Conservation (phyloP, 1,284 basidiomycete species). For the Puccinia polysora region DNA sequence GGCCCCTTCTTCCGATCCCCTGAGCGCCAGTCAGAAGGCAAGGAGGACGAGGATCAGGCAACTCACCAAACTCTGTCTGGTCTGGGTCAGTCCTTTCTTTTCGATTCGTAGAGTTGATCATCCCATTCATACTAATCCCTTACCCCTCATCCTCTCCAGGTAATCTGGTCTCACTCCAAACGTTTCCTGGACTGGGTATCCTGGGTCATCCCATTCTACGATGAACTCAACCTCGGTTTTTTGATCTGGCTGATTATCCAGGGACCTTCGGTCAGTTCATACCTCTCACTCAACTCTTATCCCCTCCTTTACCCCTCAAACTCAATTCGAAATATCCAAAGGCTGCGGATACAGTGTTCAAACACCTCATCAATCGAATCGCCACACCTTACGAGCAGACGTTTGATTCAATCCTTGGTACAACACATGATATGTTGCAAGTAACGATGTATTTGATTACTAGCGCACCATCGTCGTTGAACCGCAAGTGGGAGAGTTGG, state of each 20-base stretch:
- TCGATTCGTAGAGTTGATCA: background rate
- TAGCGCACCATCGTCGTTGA: constrained; percentile 17
- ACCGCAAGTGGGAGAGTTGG: constrained; percentile 16
- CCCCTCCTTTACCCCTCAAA: background rate
- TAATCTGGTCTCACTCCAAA: constrained; percentile 22
- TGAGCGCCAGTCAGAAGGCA: constrained; percentile 9
- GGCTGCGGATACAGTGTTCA: constrained; percentile 34
- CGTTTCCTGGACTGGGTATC: constrained; percentile 34
- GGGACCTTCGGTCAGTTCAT: constrained; percentile 20
- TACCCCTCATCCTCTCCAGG: background rate
- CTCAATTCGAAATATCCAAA: background rate
- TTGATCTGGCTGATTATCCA: constrained; percentile 35
- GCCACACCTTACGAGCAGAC: constrained; percentile 28
- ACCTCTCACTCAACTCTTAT: background rate
- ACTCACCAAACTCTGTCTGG: constrained; percentile 30
- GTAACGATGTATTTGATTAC: constrained; percentile 37
- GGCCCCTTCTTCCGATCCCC: background rate
- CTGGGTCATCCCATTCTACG: constrained; percentile 40
- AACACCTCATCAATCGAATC: constrained; percentile 21
- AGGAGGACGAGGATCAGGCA: constrained; percentile 25
- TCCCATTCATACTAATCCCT: background rate
- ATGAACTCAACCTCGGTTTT: constrained; percentile 35
- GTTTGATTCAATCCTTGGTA: constrained; percentile 33
- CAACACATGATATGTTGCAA: constrained; percentile 30
- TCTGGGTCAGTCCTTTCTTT: constrained; percentile 24